Conservation (phyloP, 257 asterid genomes). For the Jacaranda mimosifolia region DNA sequence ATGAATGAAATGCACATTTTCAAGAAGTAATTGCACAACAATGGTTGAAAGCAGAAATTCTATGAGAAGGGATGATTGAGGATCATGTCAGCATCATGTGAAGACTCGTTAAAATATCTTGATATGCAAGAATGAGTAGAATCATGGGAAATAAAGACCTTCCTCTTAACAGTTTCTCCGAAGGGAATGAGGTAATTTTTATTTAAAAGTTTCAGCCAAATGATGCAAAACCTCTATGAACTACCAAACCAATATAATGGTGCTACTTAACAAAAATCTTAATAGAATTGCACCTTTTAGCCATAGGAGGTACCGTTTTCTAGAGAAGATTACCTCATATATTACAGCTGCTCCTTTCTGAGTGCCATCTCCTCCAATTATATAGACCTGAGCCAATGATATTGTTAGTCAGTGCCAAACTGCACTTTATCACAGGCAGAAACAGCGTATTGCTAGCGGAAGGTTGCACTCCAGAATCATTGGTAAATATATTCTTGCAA, state of each 20-base stretch:
- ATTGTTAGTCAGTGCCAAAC: constrained; percentile 38
- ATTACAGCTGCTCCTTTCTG: constrained; percentile 90
- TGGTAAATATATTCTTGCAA: constrained; percentile 17
- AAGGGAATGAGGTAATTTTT: not conserved
- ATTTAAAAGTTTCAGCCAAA: not conserved
- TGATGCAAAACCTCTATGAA: not conserved
- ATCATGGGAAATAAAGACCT: constrained; percentile 3
- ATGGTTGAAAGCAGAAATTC: not conserved
- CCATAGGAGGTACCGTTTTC: not conserved
- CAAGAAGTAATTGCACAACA: constrained; percentile 5
- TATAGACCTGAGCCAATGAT: constrained; percentile 69
- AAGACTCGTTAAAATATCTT: constrained; percentile 18
- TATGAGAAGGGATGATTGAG: constrained; percentile 23
- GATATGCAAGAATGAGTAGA: not conserved
- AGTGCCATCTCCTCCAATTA: constrained; percentile 98
- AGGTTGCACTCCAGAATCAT: constrained; percentile 16
- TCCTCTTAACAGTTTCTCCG: not conserved
- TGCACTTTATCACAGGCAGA: constrained; percentile 30
- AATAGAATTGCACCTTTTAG: constrained; percentile 3
- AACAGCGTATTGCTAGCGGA: constrained; percentile 25
- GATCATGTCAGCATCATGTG: constrained; percentile 14
- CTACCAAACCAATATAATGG: constrained; percentile 22
- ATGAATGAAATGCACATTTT: not conserved
- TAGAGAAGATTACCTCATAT: constrained; percentile 65
- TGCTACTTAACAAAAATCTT: not conserved